Percentiles rank a stretch among this genome's conserved stretches.
Conservation (phyloP, 1,284 basidiomycete species). For the Ceratobasidium sp. region DNA sequence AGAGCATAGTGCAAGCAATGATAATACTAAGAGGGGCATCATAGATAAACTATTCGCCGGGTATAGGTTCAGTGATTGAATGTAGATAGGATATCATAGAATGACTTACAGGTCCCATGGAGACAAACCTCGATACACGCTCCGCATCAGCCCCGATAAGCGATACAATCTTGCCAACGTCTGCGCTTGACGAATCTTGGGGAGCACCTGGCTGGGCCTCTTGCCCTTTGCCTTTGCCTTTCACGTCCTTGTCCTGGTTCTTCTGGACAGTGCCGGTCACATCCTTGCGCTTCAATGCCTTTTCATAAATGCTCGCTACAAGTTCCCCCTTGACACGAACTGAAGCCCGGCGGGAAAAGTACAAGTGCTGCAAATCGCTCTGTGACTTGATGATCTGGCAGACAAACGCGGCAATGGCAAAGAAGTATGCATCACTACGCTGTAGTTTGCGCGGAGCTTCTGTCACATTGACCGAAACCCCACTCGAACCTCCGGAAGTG, state of each 20-base stretch:
- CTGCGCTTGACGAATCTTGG: slow-evolving; percentile 39
- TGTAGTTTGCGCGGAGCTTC: slow-evolving; percentile 14
- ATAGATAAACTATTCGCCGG: background rate
- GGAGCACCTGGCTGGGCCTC: slow-evolving; percentile 3
- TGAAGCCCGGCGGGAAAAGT: slow-evolving; percentile 38
- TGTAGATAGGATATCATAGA: background rate
- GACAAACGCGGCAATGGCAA: slow-evolving; percentile 40
- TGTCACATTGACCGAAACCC: background rate
- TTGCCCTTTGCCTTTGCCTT: slow-evolving; percentile 36
- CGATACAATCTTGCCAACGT: slow-evolving; percentile 42
- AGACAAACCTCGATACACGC: slow-evolving; percentile 18
- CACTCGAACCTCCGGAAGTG: background rate
- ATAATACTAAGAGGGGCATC: slow-evolving; percentile 39
- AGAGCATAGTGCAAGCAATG: slow-evolving; percentile 27
- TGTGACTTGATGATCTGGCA: slow-evolving; percentile 41
- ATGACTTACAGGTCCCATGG: slow-evolving; percentile 16
- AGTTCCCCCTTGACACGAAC: slow-evolving; percentile 40
- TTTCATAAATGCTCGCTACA: slow-evolving; percentile 42
- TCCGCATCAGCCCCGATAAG: slow-evolving; percentile 30
- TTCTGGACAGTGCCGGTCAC: slow-evolving; percentile 40
- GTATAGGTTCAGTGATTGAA: slow-evolving; percentile 1
- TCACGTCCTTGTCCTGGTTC: slow-evolving; percentile 33
- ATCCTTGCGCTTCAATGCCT: slow-evolving; percentile 42
- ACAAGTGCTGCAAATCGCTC: slow-evolving; percentile 42
- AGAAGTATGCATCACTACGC: slow-evolving; percentile 42